These are phyloP conservation scores for Celoporthe dispersa DNA, from an alignment of 2,329 filamentous ascomycete genomes.

Conservation along the genomic window DNA sequence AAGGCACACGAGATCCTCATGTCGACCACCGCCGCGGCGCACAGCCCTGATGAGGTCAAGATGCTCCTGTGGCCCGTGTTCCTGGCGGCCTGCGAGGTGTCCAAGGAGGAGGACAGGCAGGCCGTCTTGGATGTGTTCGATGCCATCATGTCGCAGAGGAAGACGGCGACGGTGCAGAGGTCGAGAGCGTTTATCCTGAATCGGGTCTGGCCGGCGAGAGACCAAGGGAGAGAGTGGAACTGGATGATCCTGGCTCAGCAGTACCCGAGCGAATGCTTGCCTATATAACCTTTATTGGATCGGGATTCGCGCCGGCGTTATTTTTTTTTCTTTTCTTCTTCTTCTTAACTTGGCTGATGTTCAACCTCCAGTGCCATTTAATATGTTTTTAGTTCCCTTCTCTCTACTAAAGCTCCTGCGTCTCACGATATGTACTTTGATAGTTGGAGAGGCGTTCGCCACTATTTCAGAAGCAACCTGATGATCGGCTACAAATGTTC, in stretches of 20 bases:
- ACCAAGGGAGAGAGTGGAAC: constrained; percentile 36
- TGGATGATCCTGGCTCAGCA: constrained; percentile 37
- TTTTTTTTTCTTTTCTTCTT: too few species aligned
- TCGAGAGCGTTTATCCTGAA: constrained; percentile 36
- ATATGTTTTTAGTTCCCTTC: too few species aligned
- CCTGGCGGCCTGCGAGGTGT: constrained; percentile 37
- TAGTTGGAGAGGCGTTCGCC: too few species aligned
- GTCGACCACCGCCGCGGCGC: constrained; percentile 31
- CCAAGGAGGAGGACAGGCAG: constrained; percentile 33
- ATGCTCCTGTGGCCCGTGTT: constrained; percentile 39
- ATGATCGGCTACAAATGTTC: too few species aligned
- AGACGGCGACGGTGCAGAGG: constrained; percentile 36
- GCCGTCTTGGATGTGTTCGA: constrained; percentile 35
- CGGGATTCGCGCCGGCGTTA: too few species aligned
- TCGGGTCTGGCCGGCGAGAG: constrained; percentile 37
- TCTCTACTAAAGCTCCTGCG: too few species aligned
- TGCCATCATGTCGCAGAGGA: constrained; percentile 34
- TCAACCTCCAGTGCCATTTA: too few species aligned
- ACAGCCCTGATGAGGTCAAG: constrained; percentile 34
- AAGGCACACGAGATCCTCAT: constrained; percentile 39
- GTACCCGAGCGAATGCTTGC: constrained; percentile 38
- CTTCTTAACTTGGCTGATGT: too few species aligned
- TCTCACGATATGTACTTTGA: too few species aligned
- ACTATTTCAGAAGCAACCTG: too few species aligned
- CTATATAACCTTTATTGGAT: constrained; percentile 31